These are phyloP conservation scores for Globisporangium radiosum DNA, from an alignment of 352 stramenopile genomes.

Conservation along the genomic window DNA sequence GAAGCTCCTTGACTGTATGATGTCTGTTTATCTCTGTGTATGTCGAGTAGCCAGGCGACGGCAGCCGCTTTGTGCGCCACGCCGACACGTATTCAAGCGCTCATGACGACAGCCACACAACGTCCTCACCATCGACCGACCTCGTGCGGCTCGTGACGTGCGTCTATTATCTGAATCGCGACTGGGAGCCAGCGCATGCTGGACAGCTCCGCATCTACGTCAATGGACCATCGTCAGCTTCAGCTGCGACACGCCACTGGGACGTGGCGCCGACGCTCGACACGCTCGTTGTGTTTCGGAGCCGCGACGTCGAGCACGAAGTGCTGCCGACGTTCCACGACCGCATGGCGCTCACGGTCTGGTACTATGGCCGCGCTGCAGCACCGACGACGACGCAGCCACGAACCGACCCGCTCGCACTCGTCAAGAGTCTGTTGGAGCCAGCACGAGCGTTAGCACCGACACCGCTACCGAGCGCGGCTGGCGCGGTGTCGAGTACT, in stretches of 20 bases:
- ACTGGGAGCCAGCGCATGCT: conserved; percentile 51
- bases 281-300: conserved; percentile 89
- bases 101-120: conserved; percentile 19
- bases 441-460: not conserved
- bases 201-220: conserved; percentile 69
- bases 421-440: not conserved
- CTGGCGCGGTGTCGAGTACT: too few relatives aligned
- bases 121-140: conserved; percentile 3
- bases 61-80: conserved; percentile 63
- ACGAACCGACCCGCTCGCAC: not conserved
- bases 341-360: conserved; percentile 92
- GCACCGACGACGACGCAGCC: not conserved
- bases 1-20: conserved; percentile 1
- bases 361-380: conserved; percentile 80
- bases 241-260: conserved; percentile 14
- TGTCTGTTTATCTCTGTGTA: conserved; percentile 2
- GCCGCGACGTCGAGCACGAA: conserved; percentile 88
- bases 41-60: conserved; percentile 41
- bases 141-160: conserved; percentile 68
- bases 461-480: not conserved
- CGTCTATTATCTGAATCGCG: conserved; percentile 83
- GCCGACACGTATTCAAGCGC: conserved; percentile 52
- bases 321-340: conserved; percentile 71
- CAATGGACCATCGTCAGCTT: conserved; percentile 7
- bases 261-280: conserved; percentile 84